Percentiles rank a stretch among this genome's conserved stretches.
Conservation (phyloP, 208 protist species). For the Lotmaria passim region DNA sequence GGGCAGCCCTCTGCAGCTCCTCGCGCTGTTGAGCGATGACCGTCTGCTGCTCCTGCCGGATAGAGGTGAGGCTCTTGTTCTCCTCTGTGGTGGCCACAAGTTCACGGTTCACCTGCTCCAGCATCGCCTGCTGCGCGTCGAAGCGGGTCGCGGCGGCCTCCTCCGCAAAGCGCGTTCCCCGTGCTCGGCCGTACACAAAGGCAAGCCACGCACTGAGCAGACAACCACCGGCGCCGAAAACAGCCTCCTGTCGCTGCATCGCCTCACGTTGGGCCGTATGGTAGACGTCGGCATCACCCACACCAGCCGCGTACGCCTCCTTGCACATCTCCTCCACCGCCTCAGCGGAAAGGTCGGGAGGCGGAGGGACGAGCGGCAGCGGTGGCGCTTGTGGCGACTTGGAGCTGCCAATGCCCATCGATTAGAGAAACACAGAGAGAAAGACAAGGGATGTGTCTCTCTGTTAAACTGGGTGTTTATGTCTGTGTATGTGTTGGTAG, state of each 20-base stretch:
- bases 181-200: slow-evolving; percentile 39
- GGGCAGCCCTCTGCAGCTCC: slow-evolving; percentile 22
- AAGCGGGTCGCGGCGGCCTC: slow-evolving; percentile 14
- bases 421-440: slow-evolving; percentile 13
- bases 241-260: slow-evolving; percentile 26
- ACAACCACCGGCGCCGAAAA: slow-evolving; percentile 27
- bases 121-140: slow-evolving; percentile 20
- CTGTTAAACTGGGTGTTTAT: not conserved
- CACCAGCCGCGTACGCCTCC: slow-evolving; percentile 48
- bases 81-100: slow-evolving; percentile 14
- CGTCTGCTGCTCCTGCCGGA: slow-evolving; percentile 28
- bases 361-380: not conserved
- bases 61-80: slow-evolving; percentile 8
- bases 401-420: slow-evolving; percentile 22
- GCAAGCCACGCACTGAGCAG: slow-evolving; percentile 36
- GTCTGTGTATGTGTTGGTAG: slow-evolving; percentile 7
- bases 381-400: not conserved
- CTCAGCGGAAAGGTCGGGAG: slow-evolving; percentile 4
- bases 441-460: too few relatives aligned
- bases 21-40: slow-evolving; percentile 21
- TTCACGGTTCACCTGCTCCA: slow-evolving; percentile 24
- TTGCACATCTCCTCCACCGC: slow-evolving; percentile 39
- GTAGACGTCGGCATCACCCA: slow-evolving; percentile 38
- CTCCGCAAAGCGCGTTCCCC: slow-evolving; percentile 12
- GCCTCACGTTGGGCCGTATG: slow-evolving; percentile 40